A percentile compares a stretch with the other conserved stretches of the same genome.
These are phyloP conservation scores for Daucus carota DNA, from an alignment of 129 eudicot species.

Conservation along the genomic window DH1_v3.0 NC_030381.2:45942501-45943000, in stretches of 20 bases:
- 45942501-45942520: neutral
- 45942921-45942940: constrained; percentile 25
- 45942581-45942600: neutral
- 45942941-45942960: constrained; percentile 28
- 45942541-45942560: neutral
- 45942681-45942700: neutral
- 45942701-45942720: neutral
- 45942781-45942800: neutral
- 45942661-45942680: neutral
- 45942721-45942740: constrained; percentile 5
- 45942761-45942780: neutral
- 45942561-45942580: neutral
- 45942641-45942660: neutral
- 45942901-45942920: constrained; percentile 35
- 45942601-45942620: neutral
- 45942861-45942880: constrained; percentile 44
- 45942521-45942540: neutral
- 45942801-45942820: neutral
- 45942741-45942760: neutral
- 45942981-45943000: constrained; percentile 17
- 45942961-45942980: constrained; percentile 29
- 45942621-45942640: neutral
- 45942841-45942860: constrained; percentile 78
- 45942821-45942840: constrained; percentile 33
- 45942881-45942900: constrained; percentile 40